Conservation (phyloP, 108 stramenopile species). For the Nannochloropsis salina region DNA sequence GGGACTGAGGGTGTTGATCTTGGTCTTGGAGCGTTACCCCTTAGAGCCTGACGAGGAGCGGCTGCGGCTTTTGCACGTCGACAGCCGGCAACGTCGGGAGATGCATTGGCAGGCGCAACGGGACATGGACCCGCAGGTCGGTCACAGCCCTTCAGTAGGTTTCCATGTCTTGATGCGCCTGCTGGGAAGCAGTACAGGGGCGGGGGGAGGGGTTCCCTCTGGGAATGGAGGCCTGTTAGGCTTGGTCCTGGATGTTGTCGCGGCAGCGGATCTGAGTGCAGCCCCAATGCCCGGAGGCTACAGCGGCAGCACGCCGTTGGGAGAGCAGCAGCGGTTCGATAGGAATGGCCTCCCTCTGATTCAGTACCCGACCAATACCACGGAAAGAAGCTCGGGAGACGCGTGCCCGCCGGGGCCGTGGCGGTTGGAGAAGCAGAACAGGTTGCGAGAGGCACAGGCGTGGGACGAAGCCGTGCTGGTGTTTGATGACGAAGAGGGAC, state of each 20-base stretch:
- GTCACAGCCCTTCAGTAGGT: background rate
- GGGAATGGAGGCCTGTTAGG: background rate
- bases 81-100: background rate
- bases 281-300: background rate
- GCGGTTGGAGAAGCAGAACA: background rate
- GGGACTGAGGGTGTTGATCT: background rate
- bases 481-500: background rate
- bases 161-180: background rate
- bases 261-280: background rate
- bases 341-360: background rate
- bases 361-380: background rate
- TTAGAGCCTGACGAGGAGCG: background rate
- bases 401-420: background rate
- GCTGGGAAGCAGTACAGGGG: background rate
- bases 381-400: background rate
- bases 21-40: background rate
- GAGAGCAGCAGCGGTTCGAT: background rate
- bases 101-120: background rate
- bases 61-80: background rate
- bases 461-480: background rate
- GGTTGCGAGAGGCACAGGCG: background rate
- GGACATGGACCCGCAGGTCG: background rate
- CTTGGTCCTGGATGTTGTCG: background rate
- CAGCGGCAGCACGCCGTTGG: background rate
- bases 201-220: background rate